These are phyloP conservation scores for Camellia sinensis DNA, from an alignment of 148 eudicot species.

Conservation along the genomic window DNA sequence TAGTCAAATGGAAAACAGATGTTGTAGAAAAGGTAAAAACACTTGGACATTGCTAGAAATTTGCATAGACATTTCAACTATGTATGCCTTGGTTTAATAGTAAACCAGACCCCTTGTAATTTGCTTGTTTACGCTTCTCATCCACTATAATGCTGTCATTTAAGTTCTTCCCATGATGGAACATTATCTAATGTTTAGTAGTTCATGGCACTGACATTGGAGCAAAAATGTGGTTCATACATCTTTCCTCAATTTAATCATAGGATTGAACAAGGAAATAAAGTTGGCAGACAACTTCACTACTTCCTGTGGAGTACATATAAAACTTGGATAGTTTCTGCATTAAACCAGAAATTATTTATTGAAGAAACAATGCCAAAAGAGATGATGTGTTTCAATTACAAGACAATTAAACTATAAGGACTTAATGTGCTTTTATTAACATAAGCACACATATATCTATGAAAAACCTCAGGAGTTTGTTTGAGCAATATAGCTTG, in stretches of 20 bases:
- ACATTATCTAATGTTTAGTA: slow-evolving; percentile 3
- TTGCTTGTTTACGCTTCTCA: neutral
- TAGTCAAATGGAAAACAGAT: neutral
- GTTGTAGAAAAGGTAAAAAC: neutral
- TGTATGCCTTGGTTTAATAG: neutral
- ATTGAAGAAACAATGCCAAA: neutral
- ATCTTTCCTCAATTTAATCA: neutral
- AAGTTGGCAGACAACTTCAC: neutral
- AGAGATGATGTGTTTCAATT: neutral
- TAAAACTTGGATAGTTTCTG: neutral
- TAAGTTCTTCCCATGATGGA: neutral
- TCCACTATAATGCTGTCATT: neutral
- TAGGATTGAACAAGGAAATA: neutral
- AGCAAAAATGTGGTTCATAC: neutral
- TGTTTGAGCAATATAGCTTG: neutral
- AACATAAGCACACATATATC: neutral
- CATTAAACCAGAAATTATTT: no score
- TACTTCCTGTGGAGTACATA: neutral
- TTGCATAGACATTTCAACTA: neutral
- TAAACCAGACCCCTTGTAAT: neutral
- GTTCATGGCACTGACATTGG: neutral
- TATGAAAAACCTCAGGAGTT: neutral
- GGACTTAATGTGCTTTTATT: neutral
- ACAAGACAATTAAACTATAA: neutral
- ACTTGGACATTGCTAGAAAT: neutral